Evolutionary conservation across 352 stramenopile genomes (phyloP).

Genomic region (Peronospora destructor): DNA sequence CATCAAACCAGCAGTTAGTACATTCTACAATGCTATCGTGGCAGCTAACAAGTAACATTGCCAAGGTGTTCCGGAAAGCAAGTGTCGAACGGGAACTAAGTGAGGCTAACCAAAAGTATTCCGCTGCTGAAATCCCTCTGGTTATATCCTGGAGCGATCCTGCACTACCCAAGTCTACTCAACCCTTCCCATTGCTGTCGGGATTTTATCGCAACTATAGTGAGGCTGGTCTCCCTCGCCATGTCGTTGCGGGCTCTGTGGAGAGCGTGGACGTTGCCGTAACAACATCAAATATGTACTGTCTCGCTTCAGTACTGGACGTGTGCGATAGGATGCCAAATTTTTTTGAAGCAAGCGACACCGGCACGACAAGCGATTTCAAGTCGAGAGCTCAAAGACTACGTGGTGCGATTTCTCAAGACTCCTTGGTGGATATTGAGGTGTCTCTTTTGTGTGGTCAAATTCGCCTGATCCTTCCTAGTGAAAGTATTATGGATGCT

Average conservation of each 20-base stretch:
- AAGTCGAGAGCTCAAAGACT: neutral
- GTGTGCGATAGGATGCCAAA: neutral
- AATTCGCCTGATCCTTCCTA: slow-evolving; percentile 48
- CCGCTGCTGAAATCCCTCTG: slow-evolving; percentile 25
- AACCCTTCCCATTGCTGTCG: slow-evolving; percentile 31
- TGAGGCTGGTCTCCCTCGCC: slow-evolving; percentile 20
- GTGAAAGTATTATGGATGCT: slow-evolving; percentile 29
- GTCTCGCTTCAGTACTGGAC: slow-evolving; percentile 29
- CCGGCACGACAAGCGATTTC: neutral
- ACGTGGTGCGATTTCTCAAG: neutral
- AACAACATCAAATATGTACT: slow-evolving; percentile 41
- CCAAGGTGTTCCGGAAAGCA: slow-evolving; percentile 33
- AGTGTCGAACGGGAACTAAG: neutral
- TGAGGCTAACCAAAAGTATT: slow-evolving; percentile 1
- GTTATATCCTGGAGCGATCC: slow-evolving; percentile 24
- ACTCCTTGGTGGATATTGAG: slow-evolving; percentile 27
- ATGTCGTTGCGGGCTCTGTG: slow-evolving; percentile 39
- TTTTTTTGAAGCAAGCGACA: neutral
- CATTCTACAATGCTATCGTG: slow-evolving; percentile 43
- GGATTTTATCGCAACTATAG: slow-evolving; percentile 48
- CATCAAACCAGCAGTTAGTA: slow-evolving; percentile 5
- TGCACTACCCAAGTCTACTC: slow-evolving; percentile 11
- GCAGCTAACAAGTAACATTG: slow-evolving; percentile 43
- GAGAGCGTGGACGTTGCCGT: slow-evolving; percentile 40
- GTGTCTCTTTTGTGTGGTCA: slow-evolving; percentile 43